These are phyloP conservation scores for Arthromyces matolae DNA, from an alignment of 768 basidiomycete species.

Conservation along the genomic window DNA sequence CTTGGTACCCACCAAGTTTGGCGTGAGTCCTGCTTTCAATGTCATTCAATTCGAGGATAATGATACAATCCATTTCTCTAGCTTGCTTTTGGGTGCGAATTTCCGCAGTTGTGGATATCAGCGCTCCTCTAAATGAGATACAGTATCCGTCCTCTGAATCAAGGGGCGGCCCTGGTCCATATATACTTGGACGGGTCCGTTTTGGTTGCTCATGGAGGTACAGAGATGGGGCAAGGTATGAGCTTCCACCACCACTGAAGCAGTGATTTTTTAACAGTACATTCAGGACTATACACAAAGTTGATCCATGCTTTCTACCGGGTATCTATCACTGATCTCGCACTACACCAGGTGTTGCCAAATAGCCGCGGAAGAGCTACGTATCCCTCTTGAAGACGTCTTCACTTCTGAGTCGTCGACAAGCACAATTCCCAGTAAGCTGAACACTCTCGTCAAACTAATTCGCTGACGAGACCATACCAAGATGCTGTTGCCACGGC, in stretches of 20 bases:
- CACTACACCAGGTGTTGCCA: constrained; percentile 10
- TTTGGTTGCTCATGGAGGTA: constrained; percentile 15
- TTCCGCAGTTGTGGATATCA: no score
- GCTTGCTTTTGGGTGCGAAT: constrained; percentile 16
- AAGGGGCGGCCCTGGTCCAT: constrained; percentile 15
- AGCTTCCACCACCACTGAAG: background rate
- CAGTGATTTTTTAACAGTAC: no score
- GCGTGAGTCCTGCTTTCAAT: constrained; percentile 5
- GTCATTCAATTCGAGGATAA: background rate
- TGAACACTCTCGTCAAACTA: no score
- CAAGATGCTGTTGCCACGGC: constrained; percentile 13
- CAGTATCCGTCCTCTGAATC: constrained; percentile 11
- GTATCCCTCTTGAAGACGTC: constrained; percentile 11
- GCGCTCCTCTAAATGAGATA: background rate
- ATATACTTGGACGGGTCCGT: constrained; percentile 17
- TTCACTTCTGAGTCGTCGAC: constrained; percentile 15
- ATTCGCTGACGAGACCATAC: background rate
- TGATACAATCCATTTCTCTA: background rate
- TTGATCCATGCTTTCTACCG: background rate
- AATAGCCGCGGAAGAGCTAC: constrained; percentile 14
- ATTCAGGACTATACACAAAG: constrained; percentile 6
- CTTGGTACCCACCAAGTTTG: constrained; percentile 15
- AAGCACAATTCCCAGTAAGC: constrained; percentile 14
- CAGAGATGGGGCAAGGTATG: constrained; percentile 18
- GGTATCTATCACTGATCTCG: background rate